phyloP scores from a whole-genome alignment of 1,284 basidiomycete species.

The Ganoderma multipileum region DNA sequence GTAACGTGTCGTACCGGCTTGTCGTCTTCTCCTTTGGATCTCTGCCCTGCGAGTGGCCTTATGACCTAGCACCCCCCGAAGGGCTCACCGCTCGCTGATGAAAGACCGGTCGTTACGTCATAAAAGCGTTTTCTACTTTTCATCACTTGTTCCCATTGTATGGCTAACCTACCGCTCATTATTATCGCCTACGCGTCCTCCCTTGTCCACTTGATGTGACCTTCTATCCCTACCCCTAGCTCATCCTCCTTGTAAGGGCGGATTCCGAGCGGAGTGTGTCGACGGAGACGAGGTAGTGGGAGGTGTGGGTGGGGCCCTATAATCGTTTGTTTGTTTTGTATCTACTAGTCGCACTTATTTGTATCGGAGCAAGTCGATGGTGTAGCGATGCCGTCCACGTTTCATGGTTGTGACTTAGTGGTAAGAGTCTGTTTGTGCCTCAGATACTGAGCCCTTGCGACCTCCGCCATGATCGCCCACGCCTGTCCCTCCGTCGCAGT shows the following conservation, averaged over 20 bases:
- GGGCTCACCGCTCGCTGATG: neutral
- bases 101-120: neutral
- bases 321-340: constrained; percentile 6
- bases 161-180: neutral
- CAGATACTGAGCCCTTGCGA: constrained; percentile 27
- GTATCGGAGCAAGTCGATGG: neutral
- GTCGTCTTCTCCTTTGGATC: neutral
- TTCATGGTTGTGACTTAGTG: too few species aligned
- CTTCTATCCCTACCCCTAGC: neutral
- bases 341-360: constrained; percentile 7
- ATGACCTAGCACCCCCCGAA: neutral
- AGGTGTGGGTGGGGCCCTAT: neutral
- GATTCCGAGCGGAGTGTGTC: neutral
- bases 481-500: constrained; percentile 37
- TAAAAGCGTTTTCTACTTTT: neutral
- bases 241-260: neutral
- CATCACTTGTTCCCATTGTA: neutral
- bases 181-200: neutral
- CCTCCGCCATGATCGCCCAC: constrained; percentile 35
- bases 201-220: neutral
- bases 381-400: neutral
- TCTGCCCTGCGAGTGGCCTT: neutral
- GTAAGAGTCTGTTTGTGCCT: neutral
- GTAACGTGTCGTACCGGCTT: neutral
- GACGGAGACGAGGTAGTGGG: neutral